These are phyloP conservation scores for Yarrowia alimentaria DNA, from an alignment of 805 yeast species.

Conservation along the genomic window DNA sequence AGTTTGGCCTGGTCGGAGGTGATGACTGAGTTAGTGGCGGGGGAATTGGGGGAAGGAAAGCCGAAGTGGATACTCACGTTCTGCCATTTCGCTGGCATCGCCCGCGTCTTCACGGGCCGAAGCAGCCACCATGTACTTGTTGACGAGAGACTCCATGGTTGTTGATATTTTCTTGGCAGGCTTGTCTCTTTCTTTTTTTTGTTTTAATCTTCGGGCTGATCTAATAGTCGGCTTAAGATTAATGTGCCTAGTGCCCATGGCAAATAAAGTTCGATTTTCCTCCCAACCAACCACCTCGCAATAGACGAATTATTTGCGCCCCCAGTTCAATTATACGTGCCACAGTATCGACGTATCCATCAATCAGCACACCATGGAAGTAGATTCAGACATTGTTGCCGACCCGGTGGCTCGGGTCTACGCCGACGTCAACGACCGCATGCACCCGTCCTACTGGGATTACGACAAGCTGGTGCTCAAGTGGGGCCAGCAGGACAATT, in stretches of 20 bases:
- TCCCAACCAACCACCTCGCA: no score
- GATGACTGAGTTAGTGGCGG: constrained; percentile 30
- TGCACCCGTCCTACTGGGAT: constrained; percentile 80
- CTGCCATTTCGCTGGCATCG: constrained; percentile 1
- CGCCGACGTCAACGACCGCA: constrained; percentile 65
- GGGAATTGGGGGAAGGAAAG: background rate
- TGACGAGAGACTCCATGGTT: constrained; percentile 33
- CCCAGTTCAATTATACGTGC: no score
- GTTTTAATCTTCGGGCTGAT: no score
- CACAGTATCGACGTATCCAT: no score
- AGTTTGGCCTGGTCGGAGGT: constrained; percentile 40
- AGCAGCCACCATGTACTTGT: constrained; percentile 34
- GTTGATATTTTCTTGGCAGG: background rate
- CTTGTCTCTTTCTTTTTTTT: no score
- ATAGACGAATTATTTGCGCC: no score
- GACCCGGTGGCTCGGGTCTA: constrained; percentile 60
- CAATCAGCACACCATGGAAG: no score
- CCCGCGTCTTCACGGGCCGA: no score
- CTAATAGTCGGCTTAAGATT: no score
- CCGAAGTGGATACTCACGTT: background rate
- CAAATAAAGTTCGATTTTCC: no score
- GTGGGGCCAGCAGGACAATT: constrained; percentile 60
- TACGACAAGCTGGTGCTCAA: constrained; percentile 51
- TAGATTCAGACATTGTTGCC: constrained; percentile 20
- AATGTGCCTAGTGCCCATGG: no score